A percentile compares a stretch with the other conserved stretches of the same genome.
These are phyloP conservation scores for Quercus engelmannii DNA, from an alignment of 306 rosid species.

Conservation along the genomic window DNA sequence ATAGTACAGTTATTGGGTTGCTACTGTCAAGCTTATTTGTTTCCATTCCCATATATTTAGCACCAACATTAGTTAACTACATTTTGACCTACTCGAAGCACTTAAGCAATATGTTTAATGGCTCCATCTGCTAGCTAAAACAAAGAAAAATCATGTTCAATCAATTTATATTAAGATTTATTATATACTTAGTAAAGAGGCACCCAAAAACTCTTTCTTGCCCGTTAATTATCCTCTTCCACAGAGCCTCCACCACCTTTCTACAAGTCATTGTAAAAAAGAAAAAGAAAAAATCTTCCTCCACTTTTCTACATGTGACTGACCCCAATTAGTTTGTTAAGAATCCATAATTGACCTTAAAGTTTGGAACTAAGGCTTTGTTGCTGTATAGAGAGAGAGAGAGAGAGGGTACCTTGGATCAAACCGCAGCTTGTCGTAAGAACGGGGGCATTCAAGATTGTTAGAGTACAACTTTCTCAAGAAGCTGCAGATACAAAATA, in stretches of 20 bases:
- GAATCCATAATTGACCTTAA: too few relatives aligned
- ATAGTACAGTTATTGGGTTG: background rate
- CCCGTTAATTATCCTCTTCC: background rate
- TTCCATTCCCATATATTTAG: background rate
- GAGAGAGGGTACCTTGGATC: conserved; percentile 75
- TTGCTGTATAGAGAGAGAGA: background rate
- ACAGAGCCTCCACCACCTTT: background rate
- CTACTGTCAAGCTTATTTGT: background rate
- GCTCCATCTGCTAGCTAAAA: background rate
- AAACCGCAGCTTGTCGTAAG: conserved; percentile 90
- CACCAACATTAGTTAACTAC: background rate
- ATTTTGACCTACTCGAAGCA: background rate
- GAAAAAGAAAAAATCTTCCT: too few relatives aligned
- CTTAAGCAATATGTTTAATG: background rate
- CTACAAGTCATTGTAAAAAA: background rate
- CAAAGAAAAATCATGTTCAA: background rate
- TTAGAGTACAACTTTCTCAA: conserved; percentile 75
- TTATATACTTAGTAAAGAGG: background rate
- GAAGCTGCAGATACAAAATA: conserved; percentile 51
- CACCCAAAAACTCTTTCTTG: background rate
- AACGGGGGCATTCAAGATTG: conserved; percentile 87
- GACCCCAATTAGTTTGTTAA: too few relatives aligned
- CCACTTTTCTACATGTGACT: too few relatives aligned
- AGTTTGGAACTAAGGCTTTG: too few relatives aligned
- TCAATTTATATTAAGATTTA: background rate